These are phyloP conservation scores for Colletotrichum viniferum DNA, from an alignment of 2,329 filamentous ascomycete genomes.

Conservation along the genomic window DNA sequence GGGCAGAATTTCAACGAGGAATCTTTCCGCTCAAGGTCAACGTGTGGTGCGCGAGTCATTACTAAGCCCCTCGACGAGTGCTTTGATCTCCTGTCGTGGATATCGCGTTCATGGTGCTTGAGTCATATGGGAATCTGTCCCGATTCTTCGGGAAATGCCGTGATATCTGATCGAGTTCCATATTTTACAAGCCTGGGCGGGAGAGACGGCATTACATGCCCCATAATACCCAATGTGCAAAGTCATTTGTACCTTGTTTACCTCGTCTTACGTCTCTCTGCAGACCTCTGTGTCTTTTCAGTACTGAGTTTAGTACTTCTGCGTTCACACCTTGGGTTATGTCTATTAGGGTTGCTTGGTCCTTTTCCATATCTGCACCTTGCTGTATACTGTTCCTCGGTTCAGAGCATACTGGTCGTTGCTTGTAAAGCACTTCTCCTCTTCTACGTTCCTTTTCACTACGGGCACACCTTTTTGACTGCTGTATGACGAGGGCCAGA, in stretches of 20 bases:
- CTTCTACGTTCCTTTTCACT: too few species aligned
- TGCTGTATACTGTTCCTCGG: too few species aligned
- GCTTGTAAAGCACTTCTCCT: too few species aligned
- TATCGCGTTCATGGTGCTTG: not conserved
- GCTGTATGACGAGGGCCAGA: accelerated
- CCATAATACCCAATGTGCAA: not conserved
- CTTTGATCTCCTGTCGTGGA: not conserved
- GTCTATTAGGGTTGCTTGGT: too few species aligned
- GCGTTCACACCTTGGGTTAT: too few species aligned
- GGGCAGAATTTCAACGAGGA: not conserved
- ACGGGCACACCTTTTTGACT: too few species aligned
- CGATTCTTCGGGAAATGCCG: not conserved
- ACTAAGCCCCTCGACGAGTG: not conserved
- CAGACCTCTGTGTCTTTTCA: too few species aligned
- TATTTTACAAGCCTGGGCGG: not conserved
- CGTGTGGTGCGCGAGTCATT: not conserved
- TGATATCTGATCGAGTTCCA: not conserved
- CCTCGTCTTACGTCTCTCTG: too few species aligned
- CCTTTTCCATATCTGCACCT: too few species aligned
- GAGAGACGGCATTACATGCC: not conserved
- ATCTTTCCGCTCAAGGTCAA: not conserved
- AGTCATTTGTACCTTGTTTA: too few species aligned
- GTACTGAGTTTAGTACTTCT: too few species aligned
- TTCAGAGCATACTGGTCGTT: too few species aligned
- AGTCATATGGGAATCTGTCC: not conserved